Evolutionary conservation across 768 basidiomycete genomes (phyloP).

Genomic region (Pisolithus albus): DNA sequence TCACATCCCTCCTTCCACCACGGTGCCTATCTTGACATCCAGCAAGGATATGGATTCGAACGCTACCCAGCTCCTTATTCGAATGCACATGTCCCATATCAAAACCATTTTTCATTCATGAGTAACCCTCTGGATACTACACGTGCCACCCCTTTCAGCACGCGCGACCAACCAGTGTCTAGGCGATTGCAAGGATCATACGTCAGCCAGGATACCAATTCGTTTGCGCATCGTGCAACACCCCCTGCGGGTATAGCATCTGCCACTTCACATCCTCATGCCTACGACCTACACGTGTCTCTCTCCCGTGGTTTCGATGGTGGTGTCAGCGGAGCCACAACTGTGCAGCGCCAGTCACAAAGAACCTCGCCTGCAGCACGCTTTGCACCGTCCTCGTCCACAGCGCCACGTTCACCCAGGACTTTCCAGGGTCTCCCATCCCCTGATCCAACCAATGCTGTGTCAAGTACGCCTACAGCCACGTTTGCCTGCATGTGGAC

Average conservation of each 20-base stretch:
- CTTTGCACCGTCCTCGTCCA: neutral
- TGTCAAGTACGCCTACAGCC: neutral
- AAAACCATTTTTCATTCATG: no score
- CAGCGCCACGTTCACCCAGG: neutral
- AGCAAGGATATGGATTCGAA: no score
- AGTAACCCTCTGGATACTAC: no score
- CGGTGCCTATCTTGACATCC: no score
- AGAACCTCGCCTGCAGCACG: neutral
- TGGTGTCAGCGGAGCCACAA: neutral
- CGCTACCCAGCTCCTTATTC: no score
- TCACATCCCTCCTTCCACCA: no score
- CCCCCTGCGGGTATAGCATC: neutral
- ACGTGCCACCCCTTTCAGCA: no score
- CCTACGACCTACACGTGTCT: neutral
- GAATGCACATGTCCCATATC: no score
- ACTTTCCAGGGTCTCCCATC: neutral
- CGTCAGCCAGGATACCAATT: neutral
- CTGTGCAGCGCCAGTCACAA: neutral
- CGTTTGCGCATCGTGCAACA: neutral
- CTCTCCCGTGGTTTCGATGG: neutral
- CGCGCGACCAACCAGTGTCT: no score
- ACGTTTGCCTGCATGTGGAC: constrained; percentile 20
- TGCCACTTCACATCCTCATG: neutral
- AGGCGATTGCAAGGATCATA: no score
- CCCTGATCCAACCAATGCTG: neutral